phyloP scores from a whole-genome alignment of 495 filamentous ascomycete genomes.

The Podospora anserina region DNA sequence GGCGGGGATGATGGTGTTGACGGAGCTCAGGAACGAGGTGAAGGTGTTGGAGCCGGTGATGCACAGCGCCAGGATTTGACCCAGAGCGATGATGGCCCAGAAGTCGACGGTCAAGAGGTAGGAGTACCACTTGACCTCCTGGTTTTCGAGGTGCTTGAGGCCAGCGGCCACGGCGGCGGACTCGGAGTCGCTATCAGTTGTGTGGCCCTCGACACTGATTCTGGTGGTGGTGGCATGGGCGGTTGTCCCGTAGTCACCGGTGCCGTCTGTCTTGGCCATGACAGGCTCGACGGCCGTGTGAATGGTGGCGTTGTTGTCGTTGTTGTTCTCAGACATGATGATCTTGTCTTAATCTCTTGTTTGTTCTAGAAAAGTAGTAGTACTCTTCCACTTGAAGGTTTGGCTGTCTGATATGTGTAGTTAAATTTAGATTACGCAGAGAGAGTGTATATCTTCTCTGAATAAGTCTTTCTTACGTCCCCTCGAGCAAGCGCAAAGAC shows the following conservation, averaged over 20 bases:
- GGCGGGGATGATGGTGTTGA: slow-evolving; percentile 83
- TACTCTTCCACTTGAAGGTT: background rate
- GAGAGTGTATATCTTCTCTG: background rate
- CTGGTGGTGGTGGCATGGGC: slow-evolving; percentile 1
- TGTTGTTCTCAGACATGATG: background rate
- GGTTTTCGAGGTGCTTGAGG: slow-evolving; percentile 45
- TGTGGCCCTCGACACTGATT: background rate
- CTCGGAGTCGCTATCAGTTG: slow-evolving; percentile 8
- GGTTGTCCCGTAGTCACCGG: slow-evolving; percentile 18
- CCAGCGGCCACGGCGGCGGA: slow-evolving; percentile 31
- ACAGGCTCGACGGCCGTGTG: slow-evolving; percentile 6
- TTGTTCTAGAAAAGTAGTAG: background rate
- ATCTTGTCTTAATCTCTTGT: background rate
- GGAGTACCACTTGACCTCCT: slow-evolving; percentile 64
- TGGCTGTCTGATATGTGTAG: background rate
- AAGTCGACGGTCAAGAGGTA: slow-evolving; percentile 85
- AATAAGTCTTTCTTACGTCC: slow-evolving; percentile 53
- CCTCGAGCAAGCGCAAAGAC: slow-evolving; percentile 59
- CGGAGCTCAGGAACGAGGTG: slow-evolving; percentile 63
- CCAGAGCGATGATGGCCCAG: slow-evolving; percentile 74
- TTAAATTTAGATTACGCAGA: slow-evolving; percentile 7
- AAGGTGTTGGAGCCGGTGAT: slow-evolving; percentile 90
- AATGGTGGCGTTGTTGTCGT: background rate
- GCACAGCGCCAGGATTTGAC: slow-evolving; percentile 83
- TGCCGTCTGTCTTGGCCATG: slow-evolving; percentile 11